These are phyloP conservation scores for Pseudoneurospora amorphoporcata DNA, from an alignment of 495 filamentous ascomycete species.

Conservation along the genomic window DNA sequence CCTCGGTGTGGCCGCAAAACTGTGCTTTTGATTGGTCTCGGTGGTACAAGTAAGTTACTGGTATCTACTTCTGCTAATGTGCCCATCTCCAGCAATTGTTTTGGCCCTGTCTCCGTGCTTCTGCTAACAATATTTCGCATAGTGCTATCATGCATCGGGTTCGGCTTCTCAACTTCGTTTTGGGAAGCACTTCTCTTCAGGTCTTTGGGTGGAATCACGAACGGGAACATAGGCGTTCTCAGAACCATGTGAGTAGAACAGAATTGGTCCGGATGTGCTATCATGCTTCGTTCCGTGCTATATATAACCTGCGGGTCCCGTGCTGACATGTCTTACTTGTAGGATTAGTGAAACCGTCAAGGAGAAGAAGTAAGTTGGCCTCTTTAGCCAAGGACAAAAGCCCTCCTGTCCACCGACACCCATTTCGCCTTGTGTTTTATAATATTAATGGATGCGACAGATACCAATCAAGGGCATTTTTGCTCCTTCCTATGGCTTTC, in stretches of 20 bases:
- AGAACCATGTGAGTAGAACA: slow-evolving; percentile 50
- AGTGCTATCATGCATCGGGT: slow-evolving; percentile 63
- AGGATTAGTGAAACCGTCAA: slow-evolving; percentile 66
- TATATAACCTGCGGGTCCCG: not conserved
- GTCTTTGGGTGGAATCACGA: slow-evolving; percentile 63
- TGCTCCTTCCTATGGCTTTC: slow-evolving; percentile 65
- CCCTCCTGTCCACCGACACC: not conserved
- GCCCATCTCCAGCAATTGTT: not conserved
- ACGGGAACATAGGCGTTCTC: slow-evolving; percentile 75
- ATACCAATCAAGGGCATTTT: slow-evolving; percentile 54
- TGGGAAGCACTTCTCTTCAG: slow-evolving; percentile 64
- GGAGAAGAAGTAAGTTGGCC: slow-evolving; percentile 34
- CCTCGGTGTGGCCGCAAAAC: slow-evolving; percentile 62
- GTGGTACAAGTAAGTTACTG: slow-evolving; percentile 46
- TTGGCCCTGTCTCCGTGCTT: not conserved
- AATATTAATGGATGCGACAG: slow-evolving; percentile 16
- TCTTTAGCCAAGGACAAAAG: not conserved
- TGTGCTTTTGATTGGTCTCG: slow-evolving; percentile 63
- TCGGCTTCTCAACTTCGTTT: slow-evolving; percentile 67
- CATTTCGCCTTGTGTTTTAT: not conserved
- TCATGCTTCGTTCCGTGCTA: not conserved
- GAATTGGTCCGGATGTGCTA: not conserved
- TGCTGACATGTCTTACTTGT: not conserved
- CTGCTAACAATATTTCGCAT: not conserved
- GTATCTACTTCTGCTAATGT: not conserved